A percentile compares a stretch with the other conserved stretches of the same genome.
phyloP scores from a whole-genome alignment of 495 filamentous ascomycete species.

The Penicillium coprophilum region DNA sequence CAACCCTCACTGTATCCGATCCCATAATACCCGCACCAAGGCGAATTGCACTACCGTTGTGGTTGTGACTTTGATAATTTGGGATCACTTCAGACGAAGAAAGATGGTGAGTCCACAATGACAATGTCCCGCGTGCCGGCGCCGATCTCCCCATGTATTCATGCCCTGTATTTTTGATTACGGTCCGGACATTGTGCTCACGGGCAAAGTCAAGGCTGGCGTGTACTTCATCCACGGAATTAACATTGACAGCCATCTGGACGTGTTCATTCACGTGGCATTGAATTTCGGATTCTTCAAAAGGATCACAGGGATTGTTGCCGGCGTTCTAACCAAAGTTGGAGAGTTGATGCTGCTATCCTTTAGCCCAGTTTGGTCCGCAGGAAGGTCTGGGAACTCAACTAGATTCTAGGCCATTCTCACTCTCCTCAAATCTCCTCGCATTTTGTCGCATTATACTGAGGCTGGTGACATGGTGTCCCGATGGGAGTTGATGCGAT shows the following conservation, averaged over 20 bases:
- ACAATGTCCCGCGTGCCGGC: slow-evolving; percentile 47
- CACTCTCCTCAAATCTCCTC: not conserved
- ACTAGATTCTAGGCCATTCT: slow-evolving; percentile 2
- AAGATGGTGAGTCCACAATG: slow-evolving; percentile 55
- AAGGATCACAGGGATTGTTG: not conserved
- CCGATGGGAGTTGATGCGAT: slow-evolving; percentile 38
- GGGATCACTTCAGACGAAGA: slow-evolving; percentile 36
- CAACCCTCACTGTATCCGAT: slow-evolving; percentile 43
- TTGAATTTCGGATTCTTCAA: not conserved
- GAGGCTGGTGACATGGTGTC: slow-evolving; percentile 33
- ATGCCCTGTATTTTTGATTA: slow-evolving; percentile 61
- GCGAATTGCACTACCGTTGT: slow-evolving; percentile 50
- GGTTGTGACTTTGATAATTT: slow-evolving; percentile 34
- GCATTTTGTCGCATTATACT: not conserved
- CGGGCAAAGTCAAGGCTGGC: slow-evolving; percentile 46
- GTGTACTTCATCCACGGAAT: slow-evolving; percentile 23
- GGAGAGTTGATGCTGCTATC: slow-evolving; percentile 1
- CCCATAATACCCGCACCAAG: slow-evolving; percentile 54
- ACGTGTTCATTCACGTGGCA: slow-evolving; percentile 19
- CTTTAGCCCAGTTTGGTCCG: slow-evolving; percentile 1
- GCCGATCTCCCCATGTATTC: slow-evolving; percentile 55
- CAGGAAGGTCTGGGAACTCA: not conserved
- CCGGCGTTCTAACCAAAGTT: not conserved
- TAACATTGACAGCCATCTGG: slow-evolving; percentile 43
- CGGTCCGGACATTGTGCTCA: slow-evolving; percentile 55